Evolutionary conservation across 176 grass and related monocot species (phyloP), one percentile per base, ranked within the genome.

Genomic region (Thalia dealbata): DNA sequence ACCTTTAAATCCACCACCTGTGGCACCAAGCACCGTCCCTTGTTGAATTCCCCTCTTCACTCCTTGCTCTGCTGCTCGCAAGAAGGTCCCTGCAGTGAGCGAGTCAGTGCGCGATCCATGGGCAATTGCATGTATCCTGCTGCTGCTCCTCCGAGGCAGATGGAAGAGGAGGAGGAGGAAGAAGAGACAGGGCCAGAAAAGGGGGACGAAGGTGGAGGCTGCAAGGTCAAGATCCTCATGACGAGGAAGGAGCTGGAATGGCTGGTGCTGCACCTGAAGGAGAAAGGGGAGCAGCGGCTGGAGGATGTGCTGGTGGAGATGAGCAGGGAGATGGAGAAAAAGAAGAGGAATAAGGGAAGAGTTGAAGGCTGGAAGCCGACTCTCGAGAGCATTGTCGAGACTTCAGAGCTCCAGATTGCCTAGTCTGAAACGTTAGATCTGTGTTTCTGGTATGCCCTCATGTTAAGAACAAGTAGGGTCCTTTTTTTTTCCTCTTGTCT

Each of bases 261-360:
- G 77, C 38, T 79, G 66, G 25, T 79, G 77, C 50, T 71, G 19
- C 67, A 71, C 52, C 10, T 79, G 67, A 71, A 79, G 70, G 50
- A 32, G 54, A 79, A 72, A 9, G 55, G 77, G 25, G 77, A 63
- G 54, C 69, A 46, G 55, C 71, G 19, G 55, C 55, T 79, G 23
- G 77, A 79, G 22, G 77, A 79, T 29, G 77, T 79, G 77, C 32
- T 79, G 54, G 32, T 71, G 66, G 76, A 78, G 76, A 78, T 78
- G 76, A n/a, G 41, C 8, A 63, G 35, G 27, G 58, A 75, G 58
- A 45, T 43, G 73, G 50, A 25, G n/a, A 42, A 52, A 44, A 51
- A 46, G 30, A 61, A n/a, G 23, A 52, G 35, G 38, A 70, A n/a
- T n/a, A n/a, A n/a, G 46, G 67, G 52, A 26, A 78, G 41, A 44